Evolutionary conservation across 805 yeast genomes (phyloP).

Genomic region (Saccharomyces mikatae): DNA sequence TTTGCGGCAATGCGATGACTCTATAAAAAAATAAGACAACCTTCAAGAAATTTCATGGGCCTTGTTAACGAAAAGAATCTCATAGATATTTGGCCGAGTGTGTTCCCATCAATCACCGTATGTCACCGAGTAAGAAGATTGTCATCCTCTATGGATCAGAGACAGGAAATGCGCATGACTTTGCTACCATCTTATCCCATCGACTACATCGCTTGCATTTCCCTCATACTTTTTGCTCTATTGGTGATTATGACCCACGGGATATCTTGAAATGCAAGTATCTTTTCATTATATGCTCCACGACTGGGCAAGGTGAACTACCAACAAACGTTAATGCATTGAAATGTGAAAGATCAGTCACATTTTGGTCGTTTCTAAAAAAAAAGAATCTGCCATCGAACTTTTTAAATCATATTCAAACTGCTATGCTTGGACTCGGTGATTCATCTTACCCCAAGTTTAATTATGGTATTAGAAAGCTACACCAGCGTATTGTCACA

Average conservation of each 20-base stretch:
- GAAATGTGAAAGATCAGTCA: conserved; percentile 10
- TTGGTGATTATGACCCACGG: conserved; percentile 55
- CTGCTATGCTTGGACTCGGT: conserved; percentile 84
- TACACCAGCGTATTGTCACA: conserved; percentile 59
- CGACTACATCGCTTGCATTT: conserved; percentile 46
- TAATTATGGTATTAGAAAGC: conserved; percentile 78
- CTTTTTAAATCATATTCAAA: conserved; percentile 50
- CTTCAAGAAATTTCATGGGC: background rate
- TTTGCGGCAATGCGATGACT: background rate
- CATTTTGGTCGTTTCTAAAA: conserved; percentile 66
- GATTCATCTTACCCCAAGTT: conserved; percentile 86
- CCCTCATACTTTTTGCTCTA: conserved; percentile 40
- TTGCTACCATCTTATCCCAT: conserved; percentile 56
- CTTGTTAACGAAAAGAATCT: background rate
- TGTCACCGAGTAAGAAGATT: conserved; percentile 29
- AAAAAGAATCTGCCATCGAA: conserved; percentile 55
- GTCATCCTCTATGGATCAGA: conserved; percentile 83
- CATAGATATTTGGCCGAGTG: background rate
- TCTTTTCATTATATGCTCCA: conserved; percentile 53
- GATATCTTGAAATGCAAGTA: conserved; percentile 42
- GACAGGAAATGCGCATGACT: conserved; percentile 86
- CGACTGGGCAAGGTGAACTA: conserved; percentile 92
- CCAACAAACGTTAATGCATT: conserved; percentile 58
- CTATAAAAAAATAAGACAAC: background rate
- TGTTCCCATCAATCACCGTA: background rate